Evolutionary conservation across 2,329 filamentous ascomycete species (phyloP).

Genomic region (Trichoderma afroharzianum): DNA sequence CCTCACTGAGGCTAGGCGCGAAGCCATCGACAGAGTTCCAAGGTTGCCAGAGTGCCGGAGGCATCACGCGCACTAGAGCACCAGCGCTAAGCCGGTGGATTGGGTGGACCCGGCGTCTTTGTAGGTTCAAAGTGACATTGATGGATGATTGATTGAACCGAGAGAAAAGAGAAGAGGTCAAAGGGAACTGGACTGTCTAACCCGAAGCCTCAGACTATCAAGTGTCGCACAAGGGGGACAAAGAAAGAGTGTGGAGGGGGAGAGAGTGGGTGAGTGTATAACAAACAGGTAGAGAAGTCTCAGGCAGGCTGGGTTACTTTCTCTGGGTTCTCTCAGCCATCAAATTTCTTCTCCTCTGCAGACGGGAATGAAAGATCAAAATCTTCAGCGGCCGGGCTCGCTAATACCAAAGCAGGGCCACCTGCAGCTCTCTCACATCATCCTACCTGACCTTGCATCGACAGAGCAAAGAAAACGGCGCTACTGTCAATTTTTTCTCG

Average conservation of each 20-base stretch:
- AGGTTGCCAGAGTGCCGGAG: neutral
- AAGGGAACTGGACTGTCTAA: no score
- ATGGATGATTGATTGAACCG: neutral
- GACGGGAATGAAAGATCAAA: neutral
- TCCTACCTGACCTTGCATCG: neutral
- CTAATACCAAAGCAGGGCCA: neutral
- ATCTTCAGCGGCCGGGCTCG: slow-evolving; percentile 7
- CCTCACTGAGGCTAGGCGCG: slow-evolving; percentile 14
- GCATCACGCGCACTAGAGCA: slow-evolving; percentile 15
- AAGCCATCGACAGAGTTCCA: slow-evolving; percentile 1
- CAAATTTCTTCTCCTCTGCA: neutral
- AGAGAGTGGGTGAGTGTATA: neutral
- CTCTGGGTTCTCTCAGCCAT: neutral
- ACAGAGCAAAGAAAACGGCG: neutral
- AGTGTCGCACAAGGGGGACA: neutral
- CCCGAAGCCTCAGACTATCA: neutral
- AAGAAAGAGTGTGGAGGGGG: neutral
- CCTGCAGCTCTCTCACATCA: slow-evolving; percentile 7
- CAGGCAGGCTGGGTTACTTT: neutral
- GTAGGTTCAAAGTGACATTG: neutral
- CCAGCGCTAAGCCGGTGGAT: slow-evolving; percentile 15
- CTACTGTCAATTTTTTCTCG: neutral
- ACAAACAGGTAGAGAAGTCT: neutral
- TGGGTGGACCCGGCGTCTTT: slow-evolving; percentile 9
- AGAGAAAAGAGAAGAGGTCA: neutral